Evolutionary conservation across 1,139 yeast species (phyloP), one percentile per base, ranked within the genome.

Genomic region (Geotrichum citri-aurantii): DNA sequence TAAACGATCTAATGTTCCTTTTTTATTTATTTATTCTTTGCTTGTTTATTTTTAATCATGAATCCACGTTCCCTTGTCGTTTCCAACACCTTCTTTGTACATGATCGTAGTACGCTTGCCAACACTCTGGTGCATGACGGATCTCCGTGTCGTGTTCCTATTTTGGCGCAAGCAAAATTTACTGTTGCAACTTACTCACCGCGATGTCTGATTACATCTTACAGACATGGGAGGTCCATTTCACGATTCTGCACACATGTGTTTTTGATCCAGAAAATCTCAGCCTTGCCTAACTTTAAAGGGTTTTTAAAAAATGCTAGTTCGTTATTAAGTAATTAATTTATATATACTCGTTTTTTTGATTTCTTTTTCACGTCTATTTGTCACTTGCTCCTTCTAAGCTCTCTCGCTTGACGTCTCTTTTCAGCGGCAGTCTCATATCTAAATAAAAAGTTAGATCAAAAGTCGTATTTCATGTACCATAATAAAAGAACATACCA

Each of bases 81-180:
- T 52, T 52, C 37, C 33, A 48, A 7, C 7, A 5, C 2, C 10
- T 31, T 31, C 10, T 12, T 31, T 31, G 5, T 31, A 12, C n/a
- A 12, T 31, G 37, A 31, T n/a, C 2, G 37, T 31, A 31, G 37
- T 12, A 31, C n/a, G 90, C 84, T 88, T 88, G 93, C 91, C 86
- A 84, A 87, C 95, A 88, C 95, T 88, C 95, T 86, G 96, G 95
- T 85, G 88, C 88, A 84, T 61, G 64, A 64, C 68, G 63, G 24
- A 48, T 61, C n/a, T 64, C 69, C 64, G 61, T 70, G 68, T 62
- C 62, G 80, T 85, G 88, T 82, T 86, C 95, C 96, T 87, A 89
- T 90, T 90, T 88, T 83, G 88, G 88, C 77, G 95, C 95, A 88
- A 90, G 88, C 97, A 77, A 90, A 93, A 90, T 78, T 64, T 71